Evolutionary conservation across 1,284 basidiomycete genomes (phyloP).

Genomic region (Tremellales sp.): DNA sequence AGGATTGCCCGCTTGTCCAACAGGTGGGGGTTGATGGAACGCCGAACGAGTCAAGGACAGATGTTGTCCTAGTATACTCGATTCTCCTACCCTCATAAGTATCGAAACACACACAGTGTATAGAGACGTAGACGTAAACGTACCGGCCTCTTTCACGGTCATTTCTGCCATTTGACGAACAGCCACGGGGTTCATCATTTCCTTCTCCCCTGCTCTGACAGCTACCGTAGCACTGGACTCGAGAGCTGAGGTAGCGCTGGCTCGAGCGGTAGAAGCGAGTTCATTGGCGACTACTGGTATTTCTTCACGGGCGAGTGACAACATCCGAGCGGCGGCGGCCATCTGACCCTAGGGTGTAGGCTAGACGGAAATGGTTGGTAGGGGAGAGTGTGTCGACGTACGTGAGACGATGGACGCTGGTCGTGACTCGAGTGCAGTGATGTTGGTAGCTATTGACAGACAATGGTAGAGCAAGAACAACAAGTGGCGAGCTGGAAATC

Average conservation of each 20-base stretch:
- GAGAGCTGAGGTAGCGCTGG: slow-evolving; percentile 13
- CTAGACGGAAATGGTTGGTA: too few relatives aligned
- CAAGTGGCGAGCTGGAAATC: too few relatives aligned
- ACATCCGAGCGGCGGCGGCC: slow-evolving; percentile 37
- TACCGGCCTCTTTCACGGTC: slow-evolving; percentile 19
- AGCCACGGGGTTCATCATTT: slow-evolving; percentile 31
- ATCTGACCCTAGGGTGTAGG: slow-evolving; percentile 8
- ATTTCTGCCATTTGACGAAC: slow-evolving; percentile 34
- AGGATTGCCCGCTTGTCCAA: neutral
- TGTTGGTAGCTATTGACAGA: too few relatives aligned
- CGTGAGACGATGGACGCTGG: too few relatives aligned
- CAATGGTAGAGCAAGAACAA: too few relatives aligned
- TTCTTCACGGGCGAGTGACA: slow-evolving; percentile 39
- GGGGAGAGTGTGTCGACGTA: too few relatives aligned
- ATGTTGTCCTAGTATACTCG: slow-evolving; percentile 8
- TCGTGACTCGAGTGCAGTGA: too few relatives aligned
- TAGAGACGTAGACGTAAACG: neutral
- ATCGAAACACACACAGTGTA: too few relatives aligned
- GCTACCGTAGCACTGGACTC: too few relatives aligned
- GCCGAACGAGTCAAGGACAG: slow-evolving; percentile 8
- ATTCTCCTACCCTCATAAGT: too few relatives aligned
- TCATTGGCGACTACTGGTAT: slow-evolving; percentile 30
- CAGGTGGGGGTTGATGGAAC: slow-evolving; percentile 7
- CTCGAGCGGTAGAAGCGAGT: slow-evolving; percentile 17
- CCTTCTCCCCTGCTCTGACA: slow-evolving; percentile 13